Conservation (phyloP, 495 filamentous ascomycete genomes). For the Delitschia confertaspora region DNA sequence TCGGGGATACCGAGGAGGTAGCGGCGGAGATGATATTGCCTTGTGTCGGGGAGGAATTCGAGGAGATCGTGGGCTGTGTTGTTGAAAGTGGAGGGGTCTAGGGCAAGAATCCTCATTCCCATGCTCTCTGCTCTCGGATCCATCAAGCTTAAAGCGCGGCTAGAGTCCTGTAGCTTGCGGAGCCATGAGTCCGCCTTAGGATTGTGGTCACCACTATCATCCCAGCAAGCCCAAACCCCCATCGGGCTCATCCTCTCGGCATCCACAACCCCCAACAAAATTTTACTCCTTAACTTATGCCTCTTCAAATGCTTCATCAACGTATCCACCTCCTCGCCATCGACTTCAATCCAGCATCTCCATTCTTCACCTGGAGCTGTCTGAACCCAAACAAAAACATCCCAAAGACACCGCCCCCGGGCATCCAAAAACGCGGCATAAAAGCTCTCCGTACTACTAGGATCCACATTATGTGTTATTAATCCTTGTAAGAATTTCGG, state of each 20-base stretch:
- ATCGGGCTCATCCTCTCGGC: constrained; percentile 45
- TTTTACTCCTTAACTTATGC: constrained; percentile 75
- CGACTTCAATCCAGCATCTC: constrained; percentile 73
- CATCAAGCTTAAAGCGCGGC: not conserved
- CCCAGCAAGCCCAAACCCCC: constrained; percentile 60
- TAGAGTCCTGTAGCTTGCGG: not conserved
- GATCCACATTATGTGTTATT: constrained; percentile 64
- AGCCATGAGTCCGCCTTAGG: not conserved
- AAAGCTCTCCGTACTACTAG: constrained; percentile 35
- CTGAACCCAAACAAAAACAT: constrained; percentile 76
- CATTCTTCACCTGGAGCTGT: constrained; percentile 33
- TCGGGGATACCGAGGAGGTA: constrained; percentile 75
- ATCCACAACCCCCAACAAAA: constrained; percentile 55
- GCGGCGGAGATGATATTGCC: constrained; percentile 45
- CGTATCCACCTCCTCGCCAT: constrained; percentile 50
- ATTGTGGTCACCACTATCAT: constrained; percentile 25
- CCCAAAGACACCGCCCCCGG: constrained; percentile 71
- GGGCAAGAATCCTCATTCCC: no score
- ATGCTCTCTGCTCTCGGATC: no score
- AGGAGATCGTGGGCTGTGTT: no score
- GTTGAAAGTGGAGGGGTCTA: no score
- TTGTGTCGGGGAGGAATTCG: constrained; percentile 45
- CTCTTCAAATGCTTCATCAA: constrained; percentile 65
- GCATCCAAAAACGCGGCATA: constrained; percentile 83
- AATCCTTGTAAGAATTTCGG: constrained; percentile 80